Percentiles rank a stretch among this genome's conserved stretches.
Evolutionary conservation across 345 rosid species (phyloP).

Genomic region (Boechera divaricarpa): DNA sequence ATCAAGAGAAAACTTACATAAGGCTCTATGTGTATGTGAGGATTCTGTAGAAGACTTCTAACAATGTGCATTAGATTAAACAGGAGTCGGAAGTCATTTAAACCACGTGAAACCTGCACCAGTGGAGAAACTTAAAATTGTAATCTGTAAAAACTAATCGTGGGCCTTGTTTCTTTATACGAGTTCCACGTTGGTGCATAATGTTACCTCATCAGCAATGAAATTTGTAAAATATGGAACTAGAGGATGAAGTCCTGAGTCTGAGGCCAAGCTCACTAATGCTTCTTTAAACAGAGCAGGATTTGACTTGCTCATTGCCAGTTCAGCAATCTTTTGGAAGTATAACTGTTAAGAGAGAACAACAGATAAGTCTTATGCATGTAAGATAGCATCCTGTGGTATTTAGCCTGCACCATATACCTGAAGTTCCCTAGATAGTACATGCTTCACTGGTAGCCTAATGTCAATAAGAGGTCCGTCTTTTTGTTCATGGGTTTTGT

Average conservation of each 20-base stretch:
- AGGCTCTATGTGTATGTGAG: conserved; percentile 89
- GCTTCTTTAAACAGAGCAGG: conserved; percentile 85
- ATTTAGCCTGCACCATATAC: conserved; percentile 47
- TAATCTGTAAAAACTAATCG: conserved; percentile 34
- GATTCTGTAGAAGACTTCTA: conserved; percentile 82
- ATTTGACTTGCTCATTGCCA: conserved; percentile 74
- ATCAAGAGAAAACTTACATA: conserved; percentile 69
- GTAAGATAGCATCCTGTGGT: conserved; percentile 14
- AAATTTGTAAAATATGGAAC: conserved; percentile 96
- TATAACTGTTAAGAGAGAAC: conserved; percentile 68
- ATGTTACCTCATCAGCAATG: conserved; percentile 87
- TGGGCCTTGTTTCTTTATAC: conserved; percentile 6
- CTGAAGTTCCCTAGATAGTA: conserved; percentile 91
- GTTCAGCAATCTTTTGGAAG: conserved; percentile 94
- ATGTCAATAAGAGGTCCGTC: conserved; percentile 80
- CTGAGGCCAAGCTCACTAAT: conserved; percentile 89
- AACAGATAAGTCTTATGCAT: conserved; percentile 28
- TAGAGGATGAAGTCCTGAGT: conserved; percentile 96
- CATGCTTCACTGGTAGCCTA: conserved; percentile 89
- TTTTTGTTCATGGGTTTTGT: conserved; percentile 60
- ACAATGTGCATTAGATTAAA: conserved; percentile 94
- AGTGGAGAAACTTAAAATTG: conserved; percentile 34
- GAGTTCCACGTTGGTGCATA: conserved; percentile 16
- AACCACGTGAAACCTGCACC: conserved; percentile 87
- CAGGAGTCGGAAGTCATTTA: conserved; percentile 77